Percentiles rank a stretch among this genome's conserved stretches.
phyloP scores from a whole-genome alignment of 2,329 filamentous ascomycete species.

The Ascochyta pisi region DNA sequence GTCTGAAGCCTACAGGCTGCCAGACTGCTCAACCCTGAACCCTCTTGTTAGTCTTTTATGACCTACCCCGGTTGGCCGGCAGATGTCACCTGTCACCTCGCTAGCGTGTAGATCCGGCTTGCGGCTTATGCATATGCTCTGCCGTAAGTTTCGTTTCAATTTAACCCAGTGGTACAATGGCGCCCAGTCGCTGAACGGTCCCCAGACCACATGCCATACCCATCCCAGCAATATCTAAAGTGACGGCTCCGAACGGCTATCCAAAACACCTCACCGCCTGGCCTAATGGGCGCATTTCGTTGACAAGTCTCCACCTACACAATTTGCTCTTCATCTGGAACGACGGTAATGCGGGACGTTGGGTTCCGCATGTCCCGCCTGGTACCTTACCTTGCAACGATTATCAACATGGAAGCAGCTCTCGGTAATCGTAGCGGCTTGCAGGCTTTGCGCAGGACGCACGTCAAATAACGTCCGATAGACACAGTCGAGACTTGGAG shows the following conservation, averaged over 20 bases:
- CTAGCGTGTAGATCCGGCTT: conserved; percentile 12
- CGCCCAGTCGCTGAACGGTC: conserved; percentile 4
- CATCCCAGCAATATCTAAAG: background rate
- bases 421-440: background rate
- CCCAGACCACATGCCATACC: background rate
- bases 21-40: background rate
- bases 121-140: conserved; percentile 10
- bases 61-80: background rate
- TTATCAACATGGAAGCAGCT: background rate
- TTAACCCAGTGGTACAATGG: conserved; percentile 18
- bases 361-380: background rate
- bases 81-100: background rate
- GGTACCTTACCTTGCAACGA: background rate
- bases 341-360: background rate
- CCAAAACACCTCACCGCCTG: background rate
- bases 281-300: background rate
- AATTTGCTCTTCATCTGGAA: conserved; percentile 6
- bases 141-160: conserved; percentile 14
- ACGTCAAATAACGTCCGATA: conserved; percentile 5
- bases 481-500: background rate
- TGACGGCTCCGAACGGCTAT: background rate
- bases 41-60: background rate
- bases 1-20: background rate
- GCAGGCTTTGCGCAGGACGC: background rate
- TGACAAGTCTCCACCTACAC: background rate